Evolutionary conservation across 805 yeast genomes (phyloP), one percentile per base, ranked within the genome.

Genomic region (Torulaspora maleeae): DNA sequence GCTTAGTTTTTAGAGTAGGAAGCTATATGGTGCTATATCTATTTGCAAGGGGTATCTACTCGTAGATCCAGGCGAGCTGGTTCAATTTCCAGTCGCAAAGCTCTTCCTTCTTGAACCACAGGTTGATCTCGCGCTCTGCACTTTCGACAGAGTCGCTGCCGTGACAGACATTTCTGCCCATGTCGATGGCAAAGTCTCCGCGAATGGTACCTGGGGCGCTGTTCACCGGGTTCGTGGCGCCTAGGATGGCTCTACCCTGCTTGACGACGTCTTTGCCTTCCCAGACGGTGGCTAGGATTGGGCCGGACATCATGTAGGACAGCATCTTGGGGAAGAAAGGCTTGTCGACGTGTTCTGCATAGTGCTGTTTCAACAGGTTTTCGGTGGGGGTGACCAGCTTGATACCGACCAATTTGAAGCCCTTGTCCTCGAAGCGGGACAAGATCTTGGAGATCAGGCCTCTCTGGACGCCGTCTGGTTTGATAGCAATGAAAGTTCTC

Each of bases 381-480:
- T 89, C 95, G 63, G 88, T 73, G 67, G 99, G 96, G 58, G 80
- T 75, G 67, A 84, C 78, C 70, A 93, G 78, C 82, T 93, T 93
- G 70, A 93, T 83, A 63, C 86, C 99, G 57, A 91, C 98, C 65
- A 93, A 82, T 78, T 91, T 93, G 89, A 73, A 93, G 64, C 99
- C 99, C 76, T 95, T 87, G 79, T 82, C 77, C 79, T 90, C 96
- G 74, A 95, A 93, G 75, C 98, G 88, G 63, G 83, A 78, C 60
- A 93, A 70, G 77, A 93, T 90, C 61, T 85, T 78, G 70, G 95
- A 74, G 75, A 91, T 78, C 70, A 93, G 79, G 55, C 98, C 98
- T 78, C 99, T 88, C 80, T 93, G 98, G 80, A 93, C 98, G 76
- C 98, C 99, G 75, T 93, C 99, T 75, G 99, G 99, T 82, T 86